Percentiles rank a stretch among this genome's conserved stretches.
Conservation (phyloP, 202 grass and related monocot genomes). For the Setaria viridis region DNA sequence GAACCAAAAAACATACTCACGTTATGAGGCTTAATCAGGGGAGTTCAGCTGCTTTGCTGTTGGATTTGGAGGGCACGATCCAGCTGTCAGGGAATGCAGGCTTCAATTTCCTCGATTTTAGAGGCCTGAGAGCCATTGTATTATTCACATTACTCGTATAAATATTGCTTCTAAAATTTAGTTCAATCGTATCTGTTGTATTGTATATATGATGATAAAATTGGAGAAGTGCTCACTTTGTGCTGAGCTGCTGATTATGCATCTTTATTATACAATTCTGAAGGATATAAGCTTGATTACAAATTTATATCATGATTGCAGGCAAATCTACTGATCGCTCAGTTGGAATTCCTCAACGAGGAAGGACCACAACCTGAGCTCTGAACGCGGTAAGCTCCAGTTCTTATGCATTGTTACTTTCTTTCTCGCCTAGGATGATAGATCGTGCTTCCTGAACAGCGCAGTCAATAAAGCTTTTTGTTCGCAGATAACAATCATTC, state of each 20-base stretch:
- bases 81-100: constrained; percentile 70
- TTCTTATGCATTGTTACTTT: too few relatives aligned
- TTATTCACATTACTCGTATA: constrained; percentile 8
- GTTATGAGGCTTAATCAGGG: too few relatives aligned
- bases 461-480: too few relatives aligned
- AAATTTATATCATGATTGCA: neutral
- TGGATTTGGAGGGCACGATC: constrained; percentile 69
- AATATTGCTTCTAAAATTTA: neutral
- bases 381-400: neutral
- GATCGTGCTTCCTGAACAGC: too few relatives aligned
- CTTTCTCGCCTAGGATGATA: too few relatives aligned
- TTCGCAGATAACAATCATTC: too few relatives aligned
- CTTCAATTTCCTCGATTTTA: constrained; percentile 65
- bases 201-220: neutral
- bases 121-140: constrained; percentile 78
- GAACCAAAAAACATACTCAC: too few relatives aligned
- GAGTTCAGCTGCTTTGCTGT: constrained; percentile 61
- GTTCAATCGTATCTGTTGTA: neutral
- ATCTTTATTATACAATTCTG: neutral
- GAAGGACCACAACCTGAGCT: neutral
- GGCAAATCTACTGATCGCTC: neutral
- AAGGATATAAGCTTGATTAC: neutral
- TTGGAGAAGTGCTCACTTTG: neutral
- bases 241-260: neutral
- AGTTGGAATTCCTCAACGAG: neutral